phyloP scores from a whole-genome alignment of 345 rosid species.

The Gossypium rotundifolium region DNA sequence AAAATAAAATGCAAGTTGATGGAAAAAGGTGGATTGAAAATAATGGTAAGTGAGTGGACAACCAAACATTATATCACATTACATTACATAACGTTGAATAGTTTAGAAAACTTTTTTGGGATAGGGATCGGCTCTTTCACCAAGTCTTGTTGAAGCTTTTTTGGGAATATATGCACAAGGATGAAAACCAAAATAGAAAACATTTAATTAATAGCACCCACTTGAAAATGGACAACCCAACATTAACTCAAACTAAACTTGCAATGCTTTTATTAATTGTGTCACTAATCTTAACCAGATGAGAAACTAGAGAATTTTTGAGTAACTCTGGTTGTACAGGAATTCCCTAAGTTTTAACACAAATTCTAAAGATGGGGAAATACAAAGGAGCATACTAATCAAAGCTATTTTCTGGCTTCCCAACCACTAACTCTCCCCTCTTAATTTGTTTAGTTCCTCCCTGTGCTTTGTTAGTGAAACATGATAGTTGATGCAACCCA shows the following conservation, averaged over 20 bases:
- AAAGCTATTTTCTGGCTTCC: no score
- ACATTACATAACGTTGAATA: not conserved
- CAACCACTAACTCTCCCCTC: no score
- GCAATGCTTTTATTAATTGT: not conserved
- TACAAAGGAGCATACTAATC: no score
- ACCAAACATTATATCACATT: not conserved
- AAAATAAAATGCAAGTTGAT: not conserved
- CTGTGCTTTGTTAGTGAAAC: not conserved
- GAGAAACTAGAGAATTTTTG: no score
- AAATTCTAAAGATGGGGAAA: not conserved
- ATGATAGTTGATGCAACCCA: slow-evolving; percentile 7
- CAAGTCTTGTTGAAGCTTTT: no score
- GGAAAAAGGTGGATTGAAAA: not conserved
- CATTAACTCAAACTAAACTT: not conserved
- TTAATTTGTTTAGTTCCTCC: no score
- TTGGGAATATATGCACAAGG: not conserved
- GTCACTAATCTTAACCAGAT: not conserved
- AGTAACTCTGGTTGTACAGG: not conserved
- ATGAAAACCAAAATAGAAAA: not conserved
- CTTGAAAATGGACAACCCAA: not conserved
- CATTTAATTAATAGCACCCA: not conserved
- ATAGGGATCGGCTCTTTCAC: not conserved
- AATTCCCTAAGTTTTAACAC: not conserved
- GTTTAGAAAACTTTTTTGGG: not conserved
- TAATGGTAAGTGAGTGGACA: not conserved